phyloP scores from a whole-genome alignment of 805 yeast species.

The Ogataea sp. region DNA sequence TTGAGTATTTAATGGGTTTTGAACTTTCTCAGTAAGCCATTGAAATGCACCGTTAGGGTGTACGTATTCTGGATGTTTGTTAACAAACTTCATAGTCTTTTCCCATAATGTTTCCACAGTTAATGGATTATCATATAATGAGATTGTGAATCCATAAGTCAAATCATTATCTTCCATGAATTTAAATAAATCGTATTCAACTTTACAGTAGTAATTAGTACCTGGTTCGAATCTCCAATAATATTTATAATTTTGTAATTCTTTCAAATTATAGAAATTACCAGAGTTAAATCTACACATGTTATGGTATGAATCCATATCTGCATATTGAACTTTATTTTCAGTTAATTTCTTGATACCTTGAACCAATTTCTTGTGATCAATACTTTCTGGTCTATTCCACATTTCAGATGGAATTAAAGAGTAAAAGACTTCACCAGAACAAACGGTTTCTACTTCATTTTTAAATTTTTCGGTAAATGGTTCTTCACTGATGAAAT shows the following conservation, averaged over 20 bases:
- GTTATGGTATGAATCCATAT: conserved; percentile 68
- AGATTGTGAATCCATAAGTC: conserved; percentile 69
- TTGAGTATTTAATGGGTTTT: conserved; percentile 37
- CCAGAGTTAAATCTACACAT: conserved; percentile 90
- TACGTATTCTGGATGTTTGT: conserved; percentile 48
- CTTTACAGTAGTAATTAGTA: conserved; percentile 64
- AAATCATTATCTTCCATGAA: conserved; percentile 71
- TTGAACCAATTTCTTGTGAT: conserved; percentile 22
- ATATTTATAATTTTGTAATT: conserved; percentile 64
- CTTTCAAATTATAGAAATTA: conserved; percentile 66
- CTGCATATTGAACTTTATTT: conserved; percentile 63
- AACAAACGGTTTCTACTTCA: conserved; percentile 29
- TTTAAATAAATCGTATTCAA: conserved; percentile 72
- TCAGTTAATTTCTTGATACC: conserved; percentile 20
- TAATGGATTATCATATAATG: conserved; percentile 52
- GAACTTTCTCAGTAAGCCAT: conserved; percentile 69
- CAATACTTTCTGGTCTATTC: conserved; percentile 54
- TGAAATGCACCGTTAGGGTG: conserved; percentile 57
- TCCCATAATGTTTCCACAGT: conserved; percentile 79
- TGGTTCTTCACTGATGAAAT: conserved; percentile 62
- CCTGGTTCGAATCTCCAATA: conserved; percentile 94
- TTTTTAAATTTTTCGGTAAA: conserved; percentile 51
- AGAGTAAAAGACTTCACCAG: conserved; percentile 20
- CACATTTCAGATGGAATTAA: conserved; percentile 37
- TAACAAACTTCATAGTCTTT: conserved; percentile 55